Conservation (phyloP, 1,284 basidiomycete species). For the Moesziomyces parantarcticus region DNA sequence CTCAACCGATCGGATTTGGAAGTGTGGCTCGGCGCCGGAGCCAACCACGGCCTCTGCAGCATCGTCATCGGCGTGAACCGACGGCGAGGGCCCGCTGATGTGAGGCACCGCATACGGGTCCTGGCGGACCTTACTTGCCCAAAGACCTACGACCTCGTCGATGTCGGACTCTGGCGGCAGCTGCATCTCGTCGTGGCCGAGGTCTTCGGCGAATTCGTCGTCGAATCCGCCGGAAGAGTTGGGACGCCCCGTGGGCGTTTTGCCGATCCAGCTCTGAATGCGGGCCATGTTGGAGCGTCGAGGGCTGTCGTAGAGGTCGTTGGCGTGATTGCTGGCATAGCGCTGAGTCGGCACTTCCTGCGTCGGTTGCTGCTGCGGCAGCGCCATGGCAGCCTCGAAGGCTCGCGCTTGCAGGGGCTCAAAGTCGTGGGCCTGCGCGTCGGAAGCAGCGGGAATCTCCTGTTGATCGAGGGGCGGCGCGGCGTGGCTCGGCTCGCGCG, state of each 20-base stretch:
- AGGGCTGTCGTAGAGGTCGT: conserved; percentile 18
- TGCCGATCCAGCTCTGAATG: conserved; percentile 46
- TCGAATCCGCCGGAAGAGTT: conserved; percentile 21
- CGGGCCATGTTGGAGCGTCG: conserved; percentile 34
- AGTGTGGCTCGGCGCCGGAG: no score
- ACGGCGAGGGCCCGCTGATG: conserved; percentile 18
- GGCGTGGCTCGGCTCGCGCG: conserved; percentile 8
- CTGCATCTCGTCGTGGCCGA: conserved; percentile 6
- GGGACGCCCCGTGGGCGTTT: conserved; percentile 28
- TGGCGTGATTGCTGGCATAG: conserved; percentile 1
- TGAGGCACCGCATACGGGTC: conserved; percentile 20
- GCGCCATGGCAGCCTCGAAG: background rate
- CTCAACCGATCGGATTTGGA: background rate
- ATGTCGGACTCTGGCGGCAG: conserved; percentile 23
- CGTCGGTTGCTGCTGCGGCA: conserved; percentile 1
- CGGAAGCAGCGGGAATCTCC: background rate
- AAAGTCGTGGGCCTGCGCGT: conserved; percentile 1
- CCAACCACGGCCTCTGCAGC: no score
- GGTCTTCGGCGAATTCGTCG: conserved; percentile 5
- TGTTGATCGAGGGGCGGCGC: background rate
- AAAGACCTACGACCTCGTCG: conserved; percentile 40
- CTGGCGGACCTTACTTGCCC: conserved; percentile 28
- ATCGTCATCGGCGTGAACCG: conserved; percentile 6
- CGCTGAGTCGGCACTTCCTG: background rate
- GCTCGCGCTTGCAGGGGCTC: conserved; percentile 1